Percentiles rank a stretch among this genome's conserved stretches.
These are phyloP conservation scores for Scopulariopsis brevicaulis DNA, from an alignment of 2,329 filamentous ascomycete species.

Conservation along the genomic window DNA sequence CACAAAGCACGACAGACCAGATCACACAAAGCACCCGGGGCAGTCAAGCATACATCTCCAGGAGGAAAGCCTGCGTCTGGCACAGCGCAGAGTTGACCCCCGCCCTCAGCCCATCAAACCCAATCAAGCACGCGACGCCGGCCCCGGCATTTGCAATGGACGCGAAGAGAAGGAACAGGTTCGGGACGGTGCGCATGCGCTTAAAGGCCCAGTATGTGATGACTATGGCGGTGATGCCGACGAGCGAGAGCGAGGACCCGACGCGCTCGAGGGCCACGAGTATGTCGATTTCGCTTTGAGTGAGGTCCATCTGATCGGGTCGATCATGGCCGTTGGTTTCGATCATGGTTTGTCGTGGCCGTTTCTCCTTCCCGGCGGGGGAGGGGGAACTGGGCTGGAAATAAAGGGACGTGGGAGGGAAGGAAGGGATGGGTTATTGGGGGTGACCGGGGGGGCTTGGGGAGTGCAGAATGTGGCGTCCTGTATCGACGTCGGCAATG, in stretches of 20 bases:
- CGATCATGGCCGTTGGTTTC: neutral
- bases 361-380: neutral
- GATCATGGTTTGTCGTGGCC: neutral
- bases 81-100: conserved; percentile 47
- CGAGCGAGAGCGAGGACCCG: conserved; percentile 40
- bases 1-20: conserved; percentile 19
- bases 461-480: neutral
- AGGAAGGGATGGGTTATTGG: neutral
- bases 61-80: conserved; percentile 45
- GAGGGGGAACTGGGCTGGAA: neutral
- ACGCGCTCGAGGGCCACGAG: conserved; percentile 38
- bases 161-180: conserved; percentile 51
- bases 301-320: conserved; percentile 14
- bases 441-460: neutral
- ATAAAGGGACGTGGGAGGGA: neutral
- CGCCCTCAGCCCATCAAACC: conserved; percentile 47
- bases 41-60: conserved; percentile 49
- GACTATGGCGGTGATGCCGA: conserved; percentile 39
- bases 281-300: conserved; percentile 21
- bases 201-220: conserved; percentile 38
- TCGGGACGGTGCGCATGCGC: conserved; percentile 44
- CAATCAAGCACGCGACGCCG: conserved; percentile 58
- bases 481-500: neutral
- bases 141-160: conserved; percentile 48
- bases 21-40: conserved; percentile 16